Evolutionary conservation across 805 yeast species (phyloP), one percentile per base, ranked within the genome.

Genomic region (Starmerella potacharoeniae): DNA sequence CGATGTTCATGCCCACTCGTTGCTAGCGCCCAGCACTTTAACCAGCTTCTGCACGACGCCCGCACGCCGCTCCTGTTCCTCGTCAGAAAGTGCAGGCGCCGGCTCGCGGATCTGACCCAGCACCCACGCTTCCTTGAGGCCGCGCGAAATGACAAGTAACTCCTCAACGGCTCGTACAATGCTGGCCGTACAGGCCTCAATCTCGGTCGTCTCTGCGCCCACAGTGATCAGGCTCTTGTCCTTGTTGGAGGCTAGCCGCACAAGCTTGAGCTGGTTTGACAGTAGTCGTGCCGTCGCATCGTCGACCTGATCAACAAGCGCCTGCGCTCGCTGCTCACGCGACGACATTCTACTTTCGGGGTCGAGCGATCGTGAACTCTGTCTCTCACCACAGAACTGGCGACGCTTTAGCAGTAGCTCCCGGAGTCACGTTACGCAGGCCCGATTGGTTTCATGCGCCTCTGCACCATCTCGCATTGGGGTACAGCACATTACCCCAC

Each of bases 61-160:
- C 6, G 34, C 31, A 9, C 58, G 53, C 6, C n/a, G 6, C 22
- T 35, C 49, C 17, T 14, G 11, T 48, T 52, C 54, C n/a, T 36
- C 58, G 3, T 34, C 43, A 2, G 52, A 17, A n/a, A 53, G 17
- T 2, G 49, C 45, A 10, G 55, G 39, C 17, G 45, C 43, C 7
- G 44, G 37, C 42, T 55, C 47, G 35, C 49, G 49, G 37, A 71
- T 64, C 56, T 70, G 73, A 28, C 75, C 75, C 22, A 72, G 62
- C 22, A 72, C 63, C 75, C 75, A 72, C n/a, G 73, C 71, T 58
- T 72, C 75, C 55, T 72, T 72, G 39, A 72, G 57, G 22, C 68
- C 63, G 17, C 75, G 62, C 3, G 75, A 68, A 39, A 72, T 65
- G 55, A 65, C 67, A 35, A 72, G 61, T 58, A 72, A 57, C 51